phyloP scores from a whole-genome alignment of 257 asterid genomes.

The Capsicum chinense region DNA sequence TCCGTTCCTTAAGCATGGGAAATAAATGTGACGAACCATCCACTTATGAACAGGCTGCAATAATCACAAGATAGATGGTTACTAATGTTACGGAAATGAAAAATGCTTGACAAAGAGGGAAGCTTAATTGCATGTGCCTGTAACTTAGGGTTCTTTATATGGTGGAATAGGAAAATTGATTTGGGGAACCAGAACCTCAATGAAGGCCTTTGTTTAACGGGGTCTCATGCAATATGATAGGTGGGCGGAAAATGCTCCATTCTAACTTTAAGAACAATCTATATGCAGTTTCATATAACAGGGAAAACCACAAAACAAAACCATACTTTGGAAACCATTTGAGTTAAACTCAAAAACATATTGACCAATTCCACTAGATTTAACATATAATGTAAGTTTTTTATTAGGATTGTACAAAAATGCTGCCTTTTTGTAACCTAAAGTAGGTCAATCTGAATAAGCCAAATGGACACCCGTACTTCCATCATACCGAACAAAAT shows the following conservation, averaged over 20 bases:
- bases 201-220: background rate
- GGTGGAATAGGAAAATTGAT: background rate
- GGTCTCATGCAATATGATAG: background rate
- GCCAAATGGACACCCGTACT: background rate
- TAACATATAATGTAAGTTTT: background rate
- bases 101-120: slow-evolving; percentile 2
- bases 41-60: slow-evolving; percentile 99
- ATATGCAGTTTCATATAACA: background rate
- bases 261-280: background rate
- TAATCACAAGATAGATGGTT: slow-evolving; percentile 18
- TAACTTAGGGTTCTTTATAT: slow-evolving; percentile 7
- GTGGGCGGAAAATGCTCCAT: background rate
- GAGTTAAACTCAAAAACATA: slow-evolving; percentile 10
- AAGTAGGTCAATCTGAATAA: background rate
- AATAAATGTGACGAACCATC: slow-evolving; percentile 95
- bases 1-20: slow-evolving; percentile 89
- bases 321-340: background rate
- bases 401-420: background rate
- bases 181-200: background rate
- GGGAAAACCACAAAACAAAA: too few relatives aligned
- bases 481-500: background rate
- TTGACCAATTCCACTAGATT: background rate
- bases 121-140: slow-evolving; percentile 1
- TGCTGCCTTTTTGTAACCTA: background rate
- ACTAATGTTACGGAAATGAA: background rate